Conservation (phyloP, 192 early-diverging fungal species). For the Backusella luteola region DNA sequence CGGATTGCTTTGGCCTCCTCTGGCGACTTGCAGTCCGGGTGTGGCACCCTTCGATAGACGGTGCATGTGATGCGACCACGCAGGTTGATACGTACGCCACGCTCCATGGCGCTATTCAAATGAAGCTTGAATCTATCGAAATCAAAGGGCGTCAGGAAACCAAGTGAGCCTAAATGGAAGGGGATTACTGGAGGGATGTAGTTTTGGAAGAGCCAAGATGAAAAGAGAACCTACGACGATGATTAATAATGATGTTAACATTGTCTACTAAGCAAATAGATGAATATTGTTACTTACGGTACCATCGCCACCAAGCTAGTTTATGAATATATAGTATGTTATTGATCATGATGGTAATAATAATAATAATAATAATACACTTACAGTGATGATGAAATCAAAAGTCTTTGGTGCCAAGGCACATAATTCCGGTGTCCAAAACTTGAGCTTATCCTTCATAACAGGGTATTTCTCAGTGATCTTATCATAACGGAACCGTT, state of each 20-base stretch:
- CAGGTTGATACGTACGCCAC: slow-evolving; percentile 82
- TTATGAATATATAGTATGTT: neutral
- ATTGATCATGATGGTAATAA: neutral
- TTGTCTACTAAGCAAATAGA: neutral
- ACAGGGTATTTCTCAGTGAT: slow-evolving; percentile 35
- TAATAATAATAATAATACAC: neutral
- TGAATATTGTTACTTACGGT: slow-evolving; percentile 51
- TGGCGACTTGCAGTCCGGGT: slow-evolving; percentile 14
- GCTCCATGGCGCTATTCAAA: slow-evolving; percentile 41
- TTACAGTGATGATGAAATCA: slow-evolving; percentile 86
- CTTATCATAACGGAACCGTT: slow-evolving; percentile 54
- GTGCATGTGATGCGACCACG: slow-evolving; percentile 92
- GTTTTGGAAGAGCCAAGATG: slow-evolving; percentile 89
- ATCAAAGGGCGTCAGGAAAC: slow-evolving; percentile 92
- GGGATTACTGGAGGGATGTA: slow-evolving; percentile 92
- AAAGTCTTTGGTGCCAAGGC: slow-evolving; percentile 64
- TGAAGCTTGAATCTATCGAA: slow-evolving; percentile 59
- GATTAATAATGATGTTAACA: neutral
- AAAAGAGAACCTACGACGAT: slow-evolving; percentile 61
- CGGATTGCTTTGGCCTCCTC: slow-evolving; percentile 6
- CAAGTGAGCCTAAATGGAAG: slow-evolving; percentile 92
- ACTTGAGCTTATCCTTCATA: slow-evolving; percentile 52
- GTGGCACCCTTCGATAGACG: slow-evolving; percentile 63
- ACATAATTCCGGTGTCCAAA: slow-evolving; percentile 80
- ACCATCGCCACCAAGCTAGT: slow-evolving; percentile 88